A percentile compares a stretch with the other conserved stretches of the same genome.
Conservation (phyloP, 176 grass and related monocot genomes). For the Juncus inflexus region DNA sequence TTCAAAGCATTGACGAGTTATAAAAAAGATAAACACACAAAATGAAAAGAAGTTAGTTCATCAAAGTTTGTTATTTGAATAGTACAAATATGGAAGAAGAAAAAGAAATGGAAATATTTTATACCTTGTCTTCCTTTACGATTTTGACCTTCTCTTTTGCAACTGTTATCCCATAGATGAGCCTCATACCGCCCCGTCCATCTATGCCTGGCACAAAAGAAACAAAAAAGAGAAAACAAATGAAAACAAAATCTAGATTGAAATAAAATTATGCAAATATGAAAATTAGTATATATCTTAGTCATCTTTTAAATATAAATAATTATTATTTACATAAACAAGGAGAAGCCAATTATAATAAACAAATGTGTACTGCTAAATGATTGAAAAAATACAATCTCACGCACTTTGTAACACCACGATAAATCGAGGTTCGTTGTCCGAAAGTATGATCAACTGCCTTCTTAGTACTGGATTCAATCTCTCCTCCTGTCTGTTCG, state of each 20-base stretch:
- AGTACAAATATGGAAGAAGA: background rate
- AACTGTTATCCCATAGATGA: conserved; percentile 97
- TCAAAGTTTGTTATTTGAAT: background rate
- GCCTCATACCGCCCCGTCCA: conserved; percentile 97
- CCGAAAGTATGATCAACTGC: conserved; percentile 86
- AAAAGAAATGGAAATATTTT: background rate
- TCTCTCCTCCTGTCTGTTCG: conserved; percentile 16
- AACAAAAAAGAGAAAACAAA: background rate
- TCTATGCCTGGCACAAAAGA: conserved; percentile 71
- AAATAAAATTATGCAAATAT: background rate
- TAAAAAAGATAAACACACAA: background rate
- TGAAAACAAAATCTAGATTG: background rate
- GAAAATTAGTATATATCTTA: background rate
- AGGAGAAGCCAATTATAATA: conserved; percentile 1
- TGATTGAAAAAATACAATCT: background rate
- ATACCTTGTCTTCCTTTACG: conserved; percentile 96
- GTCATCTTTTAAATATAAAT: background rate
- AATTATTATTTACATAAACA: background rate
- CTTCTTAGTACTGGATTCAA: conserved; percentile 33
- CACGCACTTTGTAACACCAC: conserved; percentile 74
- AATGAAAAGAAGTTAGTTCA: conserved; percentile 14
- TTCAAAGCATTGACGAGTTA: background rate
- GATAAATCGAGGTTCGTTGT: conserved; percentile 94
- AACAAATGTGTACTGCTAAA: background rate
- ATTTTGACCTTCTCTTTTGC: conserved; percentile 96